Percentiles rank a stretch among this genome's conserved stretches.
Evolutionary conservation across 179 eudicot genomes (phyloP).

Genomic region (Patellifolia procumbens): DNA sequence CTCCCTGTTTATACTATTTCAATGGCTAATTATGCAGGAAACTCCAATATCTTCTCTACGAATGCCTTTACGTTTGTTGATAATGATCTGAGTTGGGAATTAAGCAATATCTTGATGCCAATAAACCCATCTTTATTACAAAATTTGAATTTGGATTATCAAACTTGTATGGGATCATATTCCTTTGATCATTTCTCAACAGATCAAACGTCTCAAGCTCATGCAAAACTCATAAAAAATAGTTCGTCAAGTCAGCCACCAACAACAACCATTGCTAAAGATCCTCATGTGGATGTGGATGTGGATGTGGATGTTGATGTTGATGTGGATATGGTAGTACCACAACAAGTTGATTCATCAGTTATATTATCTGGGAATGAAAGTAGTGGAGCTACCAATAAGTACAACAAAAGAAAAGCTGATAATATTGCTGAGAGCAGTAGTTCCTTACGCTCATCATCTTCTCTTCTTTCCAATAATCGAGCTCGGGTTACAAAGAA

Average conservation of each 20-base stretch:
- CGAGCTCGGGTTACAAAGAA: constrained; percentile 37
- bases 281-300: too few relatives aligned
- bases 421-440: constrained; percentile 43
- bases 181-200: constrained; percentile 19
- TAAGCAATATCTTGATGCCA: constrained; percentile 21
- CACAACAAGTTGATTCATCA: constrained; percentile 1
- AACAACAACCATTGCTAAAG: too few relatives aligned
- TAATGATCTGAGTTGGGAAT: constrained; percentile 33
- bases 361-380: constrained; percentile 16
- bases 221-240: constrained; percentile 11
- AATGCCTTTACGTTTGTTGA: constrained; percentile 13
- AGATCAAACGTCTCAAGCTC: constrained; percentile 14
- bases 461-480: constrained; percentile 36
- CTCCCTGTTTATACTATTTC: neutral
- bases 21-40: constrained; percentile 29
- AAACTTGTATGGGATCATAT: constrained; percentile 25
- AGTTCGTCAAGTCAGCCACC: neutral
- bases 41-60: constrained; percentile 6
- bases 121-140: constrained; percentile 17
- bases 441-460: constrained; percentile 48
- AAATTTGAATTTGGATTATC: constrained; percentile 19
- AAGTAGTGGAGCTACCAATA: constrained; percentile 12
- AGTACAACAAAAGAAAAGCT: constrained; percentile 60
- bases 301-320: too few relatives aligned
- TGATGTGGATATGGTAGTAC: too few relatives aligned